These are phyloP conservation scores for Voacanga thouarsii DNA, from an alignment of 257 asterid genomes.

Conservation along the genomic window DNA sequence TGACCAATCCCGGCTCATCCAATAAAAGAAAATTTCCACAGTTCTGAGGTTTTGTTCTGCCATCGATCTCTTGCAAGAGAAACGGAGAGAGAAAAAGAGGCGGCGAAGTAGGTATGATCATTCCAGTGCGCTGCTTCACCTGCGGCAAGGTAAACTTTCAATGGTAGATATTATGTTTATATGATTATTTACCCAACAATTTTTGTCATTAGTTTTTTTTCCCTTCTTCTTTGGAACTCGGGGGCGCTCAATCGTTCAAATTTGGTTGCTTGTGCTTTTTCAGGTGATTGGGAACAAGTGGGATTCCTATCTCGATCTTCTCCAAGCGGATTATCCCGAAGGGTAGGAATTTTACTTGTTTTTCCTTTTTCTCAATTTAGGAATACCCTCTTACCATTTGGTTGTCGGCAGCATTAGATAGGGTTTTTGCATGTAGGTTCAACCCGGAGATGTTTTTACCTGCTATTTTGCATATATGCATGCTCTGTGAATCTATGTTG, in stretches of 20 bases:
- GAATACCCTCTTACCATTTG: not conserved
- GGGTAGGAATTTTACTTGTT: constrained; percentile 35
- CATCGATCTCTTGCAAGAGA: not conserved
- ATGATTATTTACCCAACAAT: not conserved
- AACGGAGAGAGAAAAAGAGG: not conserved
- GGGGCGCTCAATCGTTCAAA: not conserved
- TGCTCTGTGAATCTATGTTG: not conserved
- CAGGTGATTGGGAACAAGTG: constrained; percentile 88
- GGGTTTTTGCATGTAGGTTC: not conserved
- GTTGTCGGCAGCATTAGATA: not conserved
- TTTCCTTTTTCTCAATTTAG: not conserved
- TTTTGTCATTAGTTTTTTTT: not conserved
- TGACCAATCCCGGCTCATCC: not conserved
- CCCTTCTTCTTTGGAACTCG: not conserved
- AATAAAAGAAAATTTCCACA: not conserved
- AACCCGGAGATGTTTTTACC: not conserved
- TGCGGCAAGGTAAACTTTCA: constrained; percentile 56
- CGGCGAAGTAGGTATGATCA: constrained; percentile 38
- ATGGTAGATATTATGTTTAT: too few species aligned
- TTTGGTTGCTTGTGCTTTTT: not conserved
- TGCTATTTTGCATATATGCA: not conserved
- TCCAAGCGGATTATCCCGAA: constrained; percentile 79
- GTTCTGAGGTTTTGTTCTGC: not conserved
- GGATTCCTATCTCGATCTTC: constrained; percentile 77
- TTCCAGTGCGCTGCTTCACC: constrained; percentile 83